These are phyloP conservation scores for Coleophoma crateriformis DNA, from an alignment of 2,329 filamentous ascomycete species.

Conservation along the genomic window DNA sequence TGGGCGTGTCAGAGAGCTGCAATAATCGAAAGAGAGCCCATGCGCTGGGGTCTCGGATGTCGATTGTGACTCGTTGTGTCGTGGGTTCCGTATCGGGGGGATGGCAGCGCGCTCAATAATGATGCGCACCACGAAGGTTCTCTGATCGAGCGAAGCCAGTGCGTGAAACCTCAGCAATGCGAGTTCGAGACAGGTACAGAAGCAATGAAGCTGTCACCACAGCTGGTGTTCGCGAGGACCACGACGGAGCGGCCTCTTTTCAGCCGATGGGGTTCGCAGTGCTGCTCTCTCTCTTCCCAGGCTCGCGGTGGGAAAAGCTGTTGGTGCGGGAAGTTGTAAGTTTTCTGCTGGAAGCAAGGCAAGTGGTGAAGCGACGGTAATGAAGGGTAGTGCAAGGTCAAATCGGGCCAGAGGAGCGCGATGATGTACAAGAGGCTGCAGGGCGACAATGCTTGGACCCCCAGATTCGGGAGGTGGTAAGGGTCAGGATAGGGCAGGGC, in stretches of 20 bases:
- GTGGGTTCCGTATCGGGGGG: neutral
- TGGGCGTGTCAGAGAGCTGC: constrained; percentile 18
- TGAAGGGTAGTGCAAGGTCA: no score
- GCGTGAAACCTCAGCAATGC: constrained; percentile 1
- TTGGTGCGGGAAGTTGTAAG: no score
- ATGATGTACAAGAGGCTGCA: neutral
- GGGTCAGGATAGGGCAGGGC: neutral
- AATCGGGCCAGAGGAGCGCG: neutral
- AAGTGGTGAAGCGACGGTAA: no score
- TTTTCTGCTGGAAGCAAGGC: no score
- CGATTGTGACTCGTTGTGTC: constrained; percentile 1
- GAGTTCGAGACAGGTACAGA: neutral
- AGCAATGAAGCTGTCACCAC: neutral
- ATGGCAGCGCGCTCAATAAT: no score
- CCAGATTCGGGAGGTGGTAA: neutral
- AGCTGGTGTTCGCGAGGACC: neutral
- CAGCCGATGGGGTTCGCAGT: no score
- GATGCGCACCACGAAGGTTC: neutral
- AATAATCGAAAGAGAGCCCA: constrained; percentile 14
- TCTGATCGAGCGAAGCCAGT: neutral
- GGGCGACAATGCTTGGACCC: neutral
- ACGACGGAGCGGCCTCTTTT: no score
- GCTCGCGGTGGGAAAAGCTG: no score
- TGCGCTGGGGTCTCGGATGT: constrained; percentile 21
- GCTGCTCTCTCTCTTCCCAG: no score